Evolutionary conservation across 176 grass and related monocot genomes (phyloP), one percentile per base, ranked within the genome.

Genomic region (Cenchrus fungigraminus): DNA sequence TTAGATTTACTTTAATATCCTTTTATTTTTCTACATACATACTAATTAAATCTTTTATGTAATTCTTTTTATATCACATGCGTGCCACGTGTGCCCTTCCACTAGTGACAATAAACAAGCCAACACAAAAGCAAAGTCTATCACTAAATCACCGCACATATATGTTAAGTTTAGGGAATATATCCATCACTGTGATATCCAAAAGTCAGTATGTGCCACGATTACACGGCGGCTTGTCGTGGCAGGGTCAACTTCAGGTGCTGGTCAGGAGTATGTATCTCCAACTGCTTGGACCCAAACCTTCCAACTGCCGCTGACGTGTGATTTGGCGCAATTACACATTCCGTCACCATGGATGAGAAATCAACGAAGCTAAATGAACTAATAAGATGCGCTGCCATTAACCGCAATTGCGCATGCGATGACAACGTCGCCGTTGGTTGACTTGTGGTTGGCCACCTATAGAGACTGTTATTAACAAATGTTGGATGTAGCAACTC

Each of bases 401-500:
- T 75, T 56, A 56, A 34, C 17, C 32, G 73, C 31, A 57, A 55
- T 57, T 74, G 71, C 73, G 31, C 51, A 56, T 75, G 51, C 73
- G 51, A 56, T 8, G 51, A 53, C 68, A n/a, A 68, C 46, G 46
- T 51, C 28, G 22, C 13, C 71, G 4, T 46, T n/a, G 68, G 17
- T 47, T 28, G 4, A 16, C 22, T 71, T 28, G 69, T 34, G 51
- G 55, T 37, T 29, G 73, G 51, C 51, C 73, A 75, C 73, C 72
- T 31, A 53, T 47, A 9, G 13, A 46, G 37, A 40, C 37, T 40
- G 37, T 17, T 70, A 20, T 71, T 71, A 47, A 47, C 68, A 22
- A 10, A 71, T 75, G 73, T 56, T 56, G 28, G 73, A 75, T 75
- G 73, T 34, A 40, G 73, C 53, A 40, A 76, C 73, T 40, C 31